Evolutionary conservation across 2,329 filamentous ascomycete species (phyloP), one percentile per base, ranked within the genome.

Genomic region (Aspergillus sclerotialis): DNA sequence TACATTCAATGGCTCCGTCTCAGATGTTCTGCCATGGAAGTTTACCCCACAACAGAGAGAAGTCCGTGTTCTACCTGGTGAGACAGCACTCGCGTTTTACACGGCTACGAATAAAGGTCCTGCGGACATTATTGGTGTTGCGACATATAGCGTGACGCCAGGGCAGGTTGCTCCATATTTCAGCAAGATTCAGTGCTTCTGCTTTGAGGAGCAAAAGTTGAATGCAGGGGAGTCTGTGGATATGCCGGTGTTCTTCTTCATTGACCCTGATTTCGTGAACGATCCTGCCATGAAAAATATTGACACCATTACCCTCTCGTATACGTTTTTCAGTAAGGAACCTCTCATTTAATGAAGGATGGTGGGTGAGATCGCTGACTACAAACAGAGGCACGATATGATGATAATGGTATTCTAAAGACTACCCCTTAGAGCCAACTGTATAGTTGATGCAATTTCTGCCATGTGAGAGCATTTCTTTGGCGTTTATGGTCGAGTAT

Each of bases 171-270:
- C 92, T 28, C 89, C 87, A 1, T 98, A 98, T 62, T 98, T 98
- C 58, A 93, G 85, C 76, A 98, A 98, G 75, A 98, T 98, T 29
- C 92, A 98, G 64, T 98, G 92, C 58, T 98, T 98, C 64, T 98
- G 92, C 64, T 98, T 98, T 53, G 92, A 98, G 68, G 90, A 88
- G 60, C 92, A 98, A 72, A 75, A 93, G 42, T 65, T 98, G 46
- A 90, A 92, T 57, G 89, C 89, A 5, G 89, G 90, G 28, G 93
- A 98, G 72, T 92, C 88, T 28, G 92, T 98, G 35, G 92, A 98
- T 61, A 98, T 98, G 93, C 93, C 92, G 0, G 93, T 98, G 1
- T 98, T 98, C 64, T 98, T 98, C 67, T 98, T 96, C 63, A 84
- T 98, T 46, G 92, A 98, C 56, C 92, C 92, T 1, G 92, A 96